A percentile compares a stretch with the other conserved stretches of the same genome.
Evolutionary conservation across 805 yeast species (phyloP).

Genomic region (Grigorovia transvaalensis): DNA sequence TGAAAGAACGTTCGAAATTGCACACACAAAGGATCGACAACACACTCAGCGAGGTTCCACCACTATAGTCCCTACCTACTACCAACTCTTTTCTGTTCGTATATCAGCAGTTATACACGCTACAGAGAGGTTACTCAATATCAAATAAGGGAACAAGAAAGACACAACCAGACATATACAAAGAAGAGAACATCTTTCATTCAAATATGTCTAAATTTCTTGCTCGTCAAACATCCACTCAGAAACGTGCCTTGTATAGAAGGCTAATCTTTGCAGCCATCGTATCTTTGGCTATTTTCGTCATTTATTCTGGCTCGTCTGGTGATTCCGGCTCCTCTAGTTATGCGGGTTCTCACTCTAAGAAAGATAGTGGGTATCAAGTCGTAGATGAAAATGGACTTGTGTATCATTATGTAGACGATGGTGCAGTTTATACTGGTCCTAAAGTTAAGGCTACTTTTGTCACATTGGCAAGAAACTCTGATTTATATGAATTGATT

Average conservation of each 20-base stretch:
- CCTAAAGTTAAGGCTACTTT: constrained; percentile 62
- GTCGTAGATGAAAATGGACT: constrained; percentile 3
- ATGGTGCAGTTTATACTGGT: constrained; percentile 12
- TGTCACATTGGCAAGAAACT: constrained; percentile 68
- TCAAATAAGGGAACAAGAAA: not conserved
- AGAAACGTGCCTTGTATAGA: constrained; percentile 9
- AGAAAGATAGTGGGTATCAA: not conserved
- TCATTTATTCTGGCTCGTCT: constrained; percentile 11
- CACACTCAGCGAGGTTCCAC: too few species aligned
- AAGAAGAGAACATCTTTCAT: not conserved
- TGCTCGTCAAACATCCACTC: constrained; percentile 6
- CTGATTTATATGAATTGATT: constrained; percentile 52
- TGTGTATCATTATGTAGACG: not conserved
- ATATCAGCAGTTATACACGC: too few species aligned
- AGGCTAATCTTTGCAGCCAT: constrained; percentile 10
- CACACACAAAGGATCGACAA: not conserved
- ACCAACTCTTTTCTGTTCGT: too few species aligned
- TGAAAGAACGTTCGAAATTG: not conserved
- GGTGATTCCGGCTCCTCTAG: not conserved
- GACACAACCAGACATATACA: too few species aligned
- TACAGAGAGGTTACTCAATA: too few species aligned
- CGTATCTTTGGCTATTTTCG: constrained; percentile 10
- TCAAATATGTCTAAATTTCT: constrained; percentile 9
- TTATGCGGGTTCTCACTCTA: not conserved
- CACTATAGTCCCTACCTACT: too few species aligned